phyloP scores from a whole-genome alignment of 139 green algal species.

The Microglena sp. region DNA sequence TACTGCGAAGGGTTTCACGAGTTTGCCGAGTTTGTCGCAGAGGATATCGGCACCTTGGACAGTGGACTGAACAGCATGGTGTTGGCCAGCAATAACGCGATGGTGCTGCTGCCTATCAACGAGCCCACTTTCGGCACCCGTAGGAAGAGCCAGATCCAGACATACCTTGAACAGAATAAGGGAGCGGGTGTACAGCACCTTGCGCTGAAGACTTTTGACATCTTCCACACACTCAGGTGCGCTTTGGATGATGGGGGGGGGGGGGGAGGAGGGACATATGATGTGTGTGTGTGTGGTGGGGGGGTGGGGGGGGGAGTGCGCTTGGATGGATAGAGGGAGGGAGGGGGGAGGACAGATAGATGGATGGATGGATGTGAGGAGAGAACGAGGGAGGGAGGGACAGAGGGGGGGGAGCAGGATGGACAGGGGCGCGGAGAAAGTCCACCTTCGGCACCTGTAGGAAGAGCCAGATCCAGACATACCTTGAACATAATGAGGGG shows the following conservation, averaged over 20 bases:
- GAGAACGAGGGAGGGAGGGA: too few relatives aligned
- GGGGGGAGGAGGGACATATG: too few relatives aligned
- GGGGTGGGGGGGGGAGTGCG: too few relatives aligned
- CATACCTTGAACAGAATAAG: constrained; percentile 96
- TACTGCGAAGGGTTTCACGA: constrained; percentile 95
- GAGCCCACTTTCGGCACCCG: constrained; percentile 90
- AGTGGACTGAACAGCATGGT: constrained; percentile 84
- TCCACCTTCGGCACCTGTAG: constrained; percentile 84
- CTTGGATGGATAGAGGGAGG: too few relatives aligned
- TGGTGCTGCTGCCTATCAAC: constrained; percentile 91
- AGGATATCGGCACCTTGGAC: constrained; percentile 94
- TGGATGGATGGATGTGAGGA: too few relatives aligned
- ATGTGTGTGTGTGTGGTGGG: too few relatives aligned
- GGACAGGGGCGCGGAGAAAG: too few relatives aligned
- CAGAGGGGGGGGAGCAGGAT: too few relatives aligned
- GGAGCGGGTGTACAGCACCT: constrained; percentile 94
- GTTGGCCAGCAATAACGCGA: constrained; percentile 55
- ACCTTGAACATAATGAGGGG: constrained; percentile 95
- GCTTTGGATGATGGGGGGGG: too few relatives aligned
- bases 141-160: constrained; percentile 85
- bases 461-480: constrained; percentile 89
- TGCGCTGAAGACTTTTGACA: constrained; percentile 90
- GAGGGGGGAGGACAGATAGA: too few relatives aligned
- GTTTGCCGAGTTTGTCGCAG: constrained; percentile 94
- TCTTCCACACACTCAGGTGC: constrained; percentile 78